Base-by-base conservation (phyloP, 2,329 filamentous ascomycete species). In the Fusarium zealandicum region DNA sequence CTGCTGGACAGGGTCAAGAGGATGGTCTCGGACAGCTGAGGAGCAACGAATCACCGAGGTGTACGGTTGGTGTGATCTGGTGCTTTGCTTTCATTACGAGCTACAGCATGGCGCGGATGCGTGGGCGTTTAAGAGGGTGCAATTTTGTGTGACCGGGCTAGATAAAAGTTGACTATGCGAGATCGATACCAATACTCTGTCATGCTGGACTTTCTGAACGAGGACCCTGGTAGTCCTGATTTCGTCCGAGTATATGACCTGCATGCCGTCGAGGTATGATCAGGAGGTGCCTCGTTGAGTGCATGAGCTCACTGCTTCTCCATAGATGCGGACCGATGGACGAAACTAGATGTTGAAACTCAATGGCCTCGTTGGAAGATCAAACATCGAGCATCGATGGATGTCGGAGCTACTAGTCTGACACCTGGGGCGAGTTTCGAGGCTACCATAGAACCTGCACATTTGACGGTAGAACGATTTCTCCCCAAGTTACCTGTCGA, bases 1-100 rank as follows among this genome's bases (percentile, higher is more conserved):
- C 67, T 96, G 65, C 76, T 96, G 50, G 89, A 92, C 68, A 90
- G 88, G 75, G 88, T 93, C 28, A 88, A 88, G 79, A 86, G 80
- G 70, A 78, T 96, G 73, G 83, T 95, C 57, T 81, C 78, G 3
- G 69, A 76, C 22, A 68, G 62, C 13, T 67, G 42, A 58, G 43
- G 51, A 38, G 14, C 14, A 2, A 4, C 8, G 8, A 17, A 9
- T 30, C 25, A 32, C 33, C 5, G 2, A 27, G 6, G 22, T 30
- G 35, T 28, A 9, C 31, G 3, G 7, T 10, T n/a, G 20, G n/a
- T 28, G 12, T 3, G 25, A 17, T 12, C 6, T 48, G 17, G 17
- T 40, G 30, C 27, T 32, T 38, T 39, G 25, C n/a, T 33, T 22
- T 39, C 33, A 17, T 22, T 36, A 13, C 46, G 13, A 44, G 18